Percentiles rank a stretch among this genome's conserved stretches.
Evolutionary conservation across 495 filamentous ascomycete genomes (phyloP).

Genomic region (Recurvomyces mirabilis): DNA sequence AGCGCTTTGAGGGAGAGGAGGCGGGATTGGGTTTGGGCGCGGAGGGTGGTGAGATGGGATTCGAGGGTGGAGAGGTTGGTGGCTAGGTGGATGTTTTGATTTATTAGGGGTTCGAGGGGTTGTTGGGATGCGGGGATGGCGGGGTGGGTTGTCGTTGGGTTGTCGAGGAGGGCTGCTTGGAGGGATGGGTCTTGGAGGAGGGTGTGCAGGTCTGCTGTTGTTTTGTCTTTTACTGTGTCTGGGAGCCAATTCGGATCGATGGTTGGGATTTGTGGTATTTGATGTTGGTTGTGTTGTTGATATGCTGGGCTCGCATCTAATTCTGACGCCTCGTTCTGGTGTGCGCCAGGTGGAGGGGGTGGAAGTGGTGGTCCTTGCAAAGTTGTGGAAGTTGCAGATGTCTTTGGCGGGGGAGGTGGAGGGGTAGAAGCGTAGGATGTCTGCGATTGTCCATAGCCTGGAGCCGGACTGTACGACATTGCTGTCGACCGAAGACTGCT

Average conservation of each 20-base stretch:
- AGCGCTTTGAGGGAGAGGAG: conserved; percentile 74
- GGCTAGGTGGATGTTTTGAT: conserved; percentile 56
- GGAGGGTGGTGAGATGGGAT: conserved; percentile 48
- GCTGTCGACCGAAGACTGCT: background rate
- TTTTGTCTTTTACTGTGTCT: conserved; percentile 28
- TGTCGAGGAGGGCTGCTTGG: conserved; percentile 34
- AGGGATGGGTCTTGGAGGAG: conserved; percentile 28
- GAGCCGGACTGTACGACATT: background rate
- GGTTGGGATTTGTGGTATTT: conserved; percentile 15
- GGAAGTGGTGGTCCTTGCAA: conserved; percentile 30
- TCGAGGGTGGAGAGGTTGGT: conserved; percentile 47
- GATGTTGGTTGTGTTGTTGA: conserved; percentile 10
- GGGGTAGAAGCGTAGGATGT: conserved; percentile 28
- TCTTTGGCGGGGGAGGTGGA: conserved; percentile 34
- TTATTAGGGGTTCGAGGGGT: conserved; percentile 49
- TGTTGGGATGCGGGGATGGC: conserved; percentile 44
- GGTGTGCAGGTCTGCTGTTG: conserved; percentile 31
- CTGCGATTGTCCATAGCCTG: conserved; percentile 13
- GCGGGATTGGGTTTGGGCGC: conserved; percentile 60
- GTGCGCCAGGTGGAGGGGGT: conserved; percentile 27
- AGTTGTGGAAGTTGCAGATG: conserved; percentile 28
- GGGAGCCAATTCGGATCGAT: conserved; percentile 33
- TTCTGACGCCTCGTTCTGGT: conserved; percentile 16
- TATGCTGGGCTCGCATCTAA: conserved; percentile 10
- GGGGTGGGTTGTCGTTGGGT: conserved; percentile 54